Base-by-base conservation (phyloP, 2,329 filamentous ascomycete genomes). In the Alternaria metachromatica region DNA sequence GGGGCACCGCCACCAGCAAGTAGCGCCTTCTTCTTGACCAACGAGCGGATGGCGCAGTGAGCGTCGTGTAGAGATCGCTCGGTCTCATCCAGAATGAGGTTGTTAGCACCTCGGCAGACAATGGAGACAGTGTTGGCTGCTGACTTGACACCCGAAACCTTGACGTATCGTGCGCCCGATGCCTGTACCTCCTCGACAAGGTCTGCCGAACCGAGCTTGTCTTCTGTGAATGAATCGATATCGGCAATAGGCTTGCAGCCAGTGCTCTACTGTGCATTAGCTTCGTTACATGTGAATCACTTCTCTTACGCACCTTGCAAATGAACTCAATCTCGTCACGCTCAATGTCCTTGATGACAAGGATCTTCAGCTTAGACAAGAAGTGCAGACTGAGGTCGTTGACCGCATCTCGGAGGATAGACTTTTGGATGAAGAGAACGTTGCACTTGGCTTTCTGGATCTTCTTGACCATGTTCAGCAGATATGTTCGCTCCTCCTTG, bases 361-460 rank as follows among this genome's bases (percentile, higher is more conserved):
- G 86, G 73, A 99, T 99, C 82, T 95, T 95, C 68, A 98, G 90
- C 82, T 97, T 97, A 76, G 96, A 93, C 69, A 99, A 87, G 87
- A 99, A 99, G 84, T 99, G 96, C 69, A 99, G 88, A 66, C 93
- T 97, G 62, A 99, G 87, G 75, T 99, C 96, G 84, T 99, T 99
- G 80, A 99, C 94, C 37, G 96, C 96, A 77, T 99, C 96, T 73
- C 96, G 90, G 63, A 99, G 89, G 74, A 99, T 99, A 13, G 95
- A 98, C 84, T 99, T 99, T 80, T 99, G 96, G 73, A 99, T 98
- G 72, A 99, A 87, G 48, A 98, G 89, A 46, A 99, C 96, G 76
- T 99, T 99, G 85, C 96, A 99, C 86, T 98, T 99, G 72, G 96
- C 94, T 87, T 98, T 99, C 85, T 98, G 97, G 83, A 99, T 99